Percentiles rank a stretch among this genome's conserved stretches.
Conservation (phyloP, 345 rosid genomes). For the Eutrema heterophyllum region DNA sequence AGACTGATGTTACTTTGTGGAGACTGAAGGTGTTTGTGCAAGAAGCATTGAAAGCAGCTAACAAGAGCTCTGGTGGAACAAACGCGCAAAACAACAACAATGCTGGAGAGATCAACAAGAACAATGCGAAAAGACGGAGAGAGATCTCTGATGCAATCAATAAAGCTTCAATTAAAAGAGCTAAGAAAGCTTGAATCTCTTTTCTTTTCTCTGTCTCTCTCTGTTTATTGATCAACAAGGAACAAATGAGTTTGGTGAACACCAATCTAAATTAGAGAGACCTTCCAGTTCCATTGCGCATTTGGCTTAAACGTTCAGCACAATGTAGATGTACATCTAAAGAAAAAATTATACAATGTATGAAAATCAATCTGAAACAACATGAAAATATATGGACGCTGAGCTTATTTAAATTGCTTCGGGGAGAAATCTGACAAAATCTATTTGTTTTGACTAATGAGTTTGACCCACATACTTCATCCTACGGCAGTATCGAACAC, state of each 20-base stretch:
- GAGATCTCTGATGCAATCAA: conserved; percentile 45
- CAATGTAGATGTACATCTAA: neutral
- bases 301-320: neutral
- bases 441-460: no score
- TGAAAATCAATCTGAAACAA: neutral
- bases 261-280: neutral
- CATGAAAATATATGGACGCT: neutral
- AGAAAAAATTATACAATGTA: neutral
- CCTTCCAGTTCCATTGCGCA: neutral
- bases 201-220: neutral
- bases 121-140: conserved; percentile 44
- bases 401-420: no score
- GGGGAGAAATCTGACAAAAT: no score
- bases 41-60: conserved; percentile 49
- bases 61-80: conserved; percentile 33
- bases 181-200: conserved; percentile 31
- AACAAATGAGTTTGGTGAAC: conserved; percentile 17
- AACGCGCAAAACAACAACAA: conserved; percentile 38
- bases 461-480: no score
- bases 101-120: conserved; percentile 34
- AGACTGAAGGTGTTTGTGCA: conserved; percentile 69
- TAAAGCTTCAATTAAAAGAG: conserved; percentile 50
- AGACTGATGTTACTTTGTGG: conserved; percentile 69
- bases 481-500: no score
- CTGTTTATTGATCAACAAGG: neutral